Conservation (phyloP, 768 basidiomycete genomes). For the Russula olivacea region DNA sequence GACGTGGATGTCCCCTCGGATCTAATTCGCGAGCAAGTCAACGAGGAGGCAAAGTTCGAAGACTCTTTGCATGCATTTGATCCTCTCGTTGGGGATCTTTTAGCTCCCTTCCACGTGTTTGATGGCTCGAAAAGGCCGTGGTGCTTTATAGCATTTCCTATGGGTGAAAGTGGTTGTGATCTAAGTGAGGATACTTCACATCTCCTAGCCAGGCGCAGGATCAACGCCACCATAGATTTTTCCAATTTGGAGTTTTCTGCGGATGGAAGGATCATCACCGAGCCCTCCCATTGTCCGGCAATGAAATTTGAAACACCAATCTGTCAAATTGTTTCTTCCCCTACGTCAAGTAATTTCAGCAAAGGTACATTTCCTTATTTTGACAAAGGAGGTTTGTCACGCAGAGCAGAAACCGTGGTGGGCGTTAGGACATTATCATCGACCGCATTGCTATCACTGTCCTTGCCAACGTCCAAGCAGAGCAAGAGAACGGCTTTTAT, state of each 20-base stretch:
- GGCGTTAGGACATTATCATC: slow-evolving; percentile 46
- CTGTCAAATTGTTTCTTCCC: slow-evolving; percentile 43
- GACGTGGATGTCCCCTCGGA: slow-evolving; percentile 71
- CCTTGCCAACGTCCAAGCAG: background rate
- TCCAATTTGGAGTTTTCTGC: slow-evolving; percentile 37
- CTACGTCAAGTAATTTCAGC: background rate
- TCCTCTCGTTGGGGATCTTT: slow-evolving; percentile 49
- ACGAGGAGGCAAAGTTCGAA: slow-evolving; percentile 38
- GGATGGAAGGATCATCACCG: slow-evolving; percentile 32
- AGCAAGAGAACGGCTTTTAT: background rate
- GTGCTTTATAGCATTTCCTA: slow-evolving; percentile 50
- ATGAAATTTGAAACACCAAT: slow-evolving; percentile 62
- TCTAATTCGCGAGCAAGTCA: slow-evolving; percentile 52
- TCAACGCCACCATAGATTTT: slow-evolving; percentile 38
- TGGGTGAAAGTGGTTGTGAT: slow-evolving; percentile 52
- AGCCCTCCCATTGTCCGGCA: slow-evolving; percentile 38
- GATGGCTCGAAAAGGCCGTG: slow-evolving; percentile 27
- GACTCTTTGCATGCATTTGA: slow-evolving; percentile 44
- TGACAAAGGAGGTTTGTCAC: slow-evolving; percentile 16
- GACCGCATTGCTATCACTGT: slow-evolving; percentile 25
- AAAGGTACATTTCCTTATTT: background rate
- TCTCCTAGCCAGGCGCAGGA: background rate
- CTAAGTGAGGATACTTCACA: slow-evolving; percentile 47
- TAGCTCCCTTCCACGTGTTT: slow-evolving; percentile 39
- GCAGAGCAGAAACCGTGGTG: slow-evolving; percentile 28